A percentile compares a stretch with the other conserved stretches of the same genome.
phyloP scores from a whole-genome alignment of 1,284 basidiomycete species.

The Ganoderma lingzhi region DNA sequence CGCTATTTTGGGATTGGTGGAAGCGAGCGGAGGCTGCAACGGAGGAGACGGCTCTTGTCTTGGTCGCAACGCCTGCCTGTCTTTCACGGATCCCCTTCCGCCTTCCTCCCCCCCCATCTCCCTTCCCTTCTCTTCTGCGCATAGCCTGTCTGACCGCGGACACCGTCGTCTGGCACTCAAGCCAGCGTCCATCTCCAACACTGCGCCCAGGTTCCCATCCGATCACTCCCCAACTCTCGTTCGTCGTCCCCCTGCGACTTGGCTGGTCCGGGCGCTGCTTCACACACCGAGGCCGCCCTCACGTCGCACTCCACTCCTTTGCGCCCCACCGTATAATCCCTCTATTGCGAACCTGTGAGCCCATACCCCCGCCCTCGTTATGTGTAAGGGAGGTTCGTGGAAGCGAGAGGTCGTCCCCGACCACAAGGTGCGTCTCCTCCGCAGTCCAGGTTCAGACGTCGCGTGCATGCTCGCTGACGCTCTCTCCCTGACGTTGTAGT shows the following conservation, averaged over 20 bases:
- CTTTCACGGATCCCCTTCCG: constrained; percentile 8
- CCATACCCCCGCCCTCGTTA: constrained; percentile 44
- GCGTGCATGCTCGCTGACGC: constrained; percentile 19
- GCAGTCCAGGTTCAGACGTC: neutral
- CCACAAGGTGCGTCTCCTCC: constrained; percentile 80
- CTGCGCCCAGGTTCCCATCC: constrained; percentile 34
- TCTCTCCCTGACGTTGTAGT: constrained; percentile 57
- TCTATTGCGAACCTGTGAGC: constrained; percentile 35
- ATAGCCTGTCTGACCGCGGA: constrained; percentile 17
- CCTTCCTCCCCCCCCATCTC: neutral
- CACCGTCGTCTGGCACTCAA: constrained; percentile 22
- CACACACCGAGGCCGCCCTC: constrained; percentile 42
- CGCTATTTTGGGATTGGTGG: constrained; percentile 6
- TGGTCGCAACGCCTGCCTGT: constrained; percentile 24
- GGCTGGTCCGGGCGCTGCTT: constrained; percentile 60
- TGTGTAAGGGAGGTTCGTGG: constrained; percentile 87
- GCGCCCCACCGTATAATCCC: constrained; percentile 28
- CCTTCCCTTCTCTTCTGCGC: constrained; percentile 3
- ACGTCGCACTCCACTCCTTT: constrained; percentile 41
- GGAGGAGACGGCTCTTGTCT: constrained; percentile 13
- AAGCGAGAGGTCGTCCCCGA: constrained; percentile 98
- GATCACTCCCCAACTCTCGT: constrained; percentile 41
- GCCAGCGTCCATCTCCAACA: constrained; percentile 29
- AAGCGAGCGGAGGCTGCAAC: constrained; percentile 10
- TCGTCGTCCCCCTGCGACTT: constrained; percentile 65